phyloP scores from a whole-genome alignment of 306 rosid species.

The Trifolium fragiferum region DNA sequence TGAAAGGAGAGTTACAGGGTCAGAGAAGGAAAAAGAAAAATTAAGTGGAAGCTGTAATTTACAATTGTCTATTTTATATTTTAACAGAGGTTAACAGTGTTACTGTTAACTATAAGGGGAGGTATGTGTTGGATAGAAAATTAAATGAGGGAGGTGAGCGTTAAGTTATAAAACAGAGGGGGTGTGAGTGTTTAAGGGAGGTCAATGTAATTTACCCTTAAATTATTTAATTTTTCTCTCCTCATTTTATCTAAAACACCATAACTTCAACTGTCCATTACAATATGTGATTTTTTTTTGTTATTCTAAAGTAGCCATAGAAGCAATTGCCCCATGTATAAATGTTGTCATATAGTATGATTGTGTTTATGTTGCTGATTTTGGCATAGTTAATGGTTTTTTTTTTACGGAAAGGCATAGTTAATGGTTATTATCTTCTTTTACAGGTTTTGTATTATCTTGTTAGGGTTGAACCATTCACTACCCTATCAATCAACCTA shows the following conservation, averaged over 20 bases:
- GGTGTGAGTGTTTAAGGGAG: too few relatives aligned
- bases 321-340: constrained; percentile 23
- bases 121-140: too few relatives aligned
- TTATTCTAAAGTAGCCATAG: constrained; percentile 6
- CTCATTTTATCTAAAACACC: background rate
- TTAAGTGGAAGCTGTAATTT: too few relatives aligned
- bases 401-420: background rate
- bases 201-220: too few relatives aligned
- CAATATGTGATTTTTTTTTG: constrained; percentile 23
- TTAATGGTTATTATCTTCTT: constrained; percentile 41
- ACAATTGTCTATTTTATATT: too few relatives aligned
- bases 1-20: too few relatives aligned
- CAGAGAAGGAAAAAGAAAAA: too few relatives aligned
- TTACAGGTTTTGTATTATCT: constrained; percentile 94
- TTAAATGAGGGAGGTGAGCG: too few relatives aligned
- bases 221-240: background rate
- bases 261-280: background rate
- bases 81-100: too few relatives aligned
- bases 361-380: constrained; percentile 31
- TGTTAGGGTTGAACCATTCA: constrained; percentile 95
- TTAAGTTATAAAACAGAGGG: too few relatives aligned
- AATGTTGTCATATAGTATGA: constrained; percentile 11
- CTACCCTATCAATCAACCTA: constrained; percentile 90
- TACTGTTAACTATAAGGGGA: too few relatives aligned
- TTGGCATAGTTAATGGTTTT: constrained; percentile 30